A percentile compares a stretch with the other conserved stretches of the same genome.
phyloP scores from a whole-genome alignment of 768 basidiomycete genomes.

The Lyophyllum atratum region DNA sequence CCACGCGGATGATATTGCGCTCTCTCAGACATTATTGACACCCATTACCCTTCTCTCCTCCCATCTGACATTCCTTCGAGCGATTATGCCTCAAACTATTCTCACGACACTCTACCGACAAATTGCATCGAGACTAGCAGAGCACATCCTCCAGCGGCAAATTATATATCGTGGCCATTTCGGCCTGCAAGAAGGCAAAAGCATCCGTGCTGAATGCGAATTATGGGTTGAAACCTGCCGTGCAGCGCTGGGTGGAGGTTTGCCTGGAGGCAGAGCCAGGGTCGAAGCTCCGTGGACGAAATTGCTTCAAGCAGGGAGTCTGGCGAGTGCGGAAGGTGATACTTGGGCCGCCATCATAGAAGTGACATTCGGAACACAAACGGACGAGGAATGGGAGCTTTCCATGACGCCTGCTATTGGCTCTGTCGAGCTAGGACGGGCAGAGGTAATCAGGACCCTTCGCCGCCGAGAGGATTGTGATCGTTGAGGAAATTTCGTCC shows the following conservation, averaged over 20 bases:
- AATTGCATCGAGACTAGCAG: conserved; percentile 67
- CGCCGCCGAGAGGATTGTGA: conserved; percentile 38
- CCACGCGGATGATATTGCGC: conserved; percentile 39
- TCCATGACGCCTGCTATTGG: conserved; percentile 53
- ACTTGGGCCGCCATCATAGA: conserved; percentile 48
- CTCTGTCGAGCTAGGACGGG: conserved; percentile 59
- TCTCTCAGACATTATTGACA: conserved; percentile 72
- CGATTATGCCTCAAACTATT: conserved; percentile 58
- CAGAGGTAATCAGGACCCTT: conserved; percentile 61
- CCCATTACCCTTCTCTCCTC: conserved; percentile 82
- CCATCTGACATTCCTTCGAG: conserved; percentile 69
- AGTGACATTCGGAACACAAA: conserved; percentile 47
- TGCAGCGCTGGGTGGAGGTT: conserved; percentile 49
- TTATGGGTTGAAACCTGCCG: conserved; percentile 84
- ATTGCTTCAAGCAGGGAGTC: conserved; percentile 66
- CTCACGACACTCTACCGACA: conserved; percentile 73
- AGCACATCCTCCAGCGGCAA: conserved; percentile 82
- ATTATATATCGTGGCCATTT: conserved; percentile 79
- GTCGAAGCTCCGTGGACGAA: conserved; percentile 78
- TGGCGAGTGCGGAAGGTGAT: conserved; percentile 64
- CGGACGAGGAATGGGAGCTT: conserved; percentile 58
- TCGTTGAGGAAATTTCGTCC: too few relatives aligned
- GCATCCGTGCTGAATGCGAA: conserved; percentile 70
- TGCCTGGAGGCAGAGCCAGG: conserved; percentile 48
- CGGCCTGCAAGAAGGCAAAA: conserved; percentile 56